Base-by-base conservation (phyloP, 2,329 filamentous ascomycete species). In the Xylariaceae sp. region DNA sequence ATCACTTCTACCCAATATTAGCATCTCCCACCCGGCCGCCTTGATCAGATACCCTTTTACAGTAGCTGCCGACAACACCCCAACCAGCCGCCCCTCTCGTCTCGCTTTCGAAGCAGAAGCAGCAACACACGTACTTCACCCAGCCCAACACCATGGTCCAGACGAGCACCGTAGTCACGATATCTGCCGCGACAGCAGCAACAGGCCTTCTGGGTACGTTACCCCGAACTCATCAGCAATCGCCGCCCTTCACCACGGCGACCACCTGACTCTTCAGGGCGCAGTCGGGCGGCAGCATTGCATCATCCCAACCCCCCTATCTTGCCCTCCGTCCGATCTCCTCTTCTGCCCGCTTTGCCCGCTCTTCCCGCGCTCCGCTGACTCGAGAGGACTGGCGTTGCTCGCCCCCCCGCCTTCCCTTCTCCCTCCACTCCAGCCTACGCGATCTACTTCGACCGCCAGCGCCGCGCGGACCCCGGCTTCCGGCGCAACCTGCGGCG, bases 401-500 rank as follows among this genome's bases (percentile, higher is more conserved):
- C 8, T 23, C 21, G 21, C 12, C 21, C 18, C 31, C 15, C 16
- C 22, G 9, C 15, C 21, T 15, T n/a, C n/a, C n/a, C 21, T 23
- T 23, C 12, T 16, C 33, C 16, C 29, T 16, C 29, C 33, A 8
- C n/a, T 18, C 45, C 15, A 80, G 76, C 72, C 47, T 83, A 83
- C 52, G 77, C 71, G 44, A 57, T 75, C 48, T 83, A 80, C 63
- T 83, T 83, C 59, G 79, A 83, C 60, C 72, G 78, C 54, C 70
- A 74, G 55, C 72, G 79, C 48, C 75, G 79, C 45, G 70, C 66
- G 53, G 67, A 78, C 50, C 63, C 76, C 52, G 72, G 78, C 48
- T 83, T 83, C 65, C 71, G 79, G 51, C 75, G 76, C 55, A 64
- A 72, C 51, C 62, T 83, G 52, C 83, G 84, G 60, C 77, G 80